Base-by-base conservation (phyloP, 495 filamentous ascomycete genomes). In the Sporormia fimetaria region DNA sequence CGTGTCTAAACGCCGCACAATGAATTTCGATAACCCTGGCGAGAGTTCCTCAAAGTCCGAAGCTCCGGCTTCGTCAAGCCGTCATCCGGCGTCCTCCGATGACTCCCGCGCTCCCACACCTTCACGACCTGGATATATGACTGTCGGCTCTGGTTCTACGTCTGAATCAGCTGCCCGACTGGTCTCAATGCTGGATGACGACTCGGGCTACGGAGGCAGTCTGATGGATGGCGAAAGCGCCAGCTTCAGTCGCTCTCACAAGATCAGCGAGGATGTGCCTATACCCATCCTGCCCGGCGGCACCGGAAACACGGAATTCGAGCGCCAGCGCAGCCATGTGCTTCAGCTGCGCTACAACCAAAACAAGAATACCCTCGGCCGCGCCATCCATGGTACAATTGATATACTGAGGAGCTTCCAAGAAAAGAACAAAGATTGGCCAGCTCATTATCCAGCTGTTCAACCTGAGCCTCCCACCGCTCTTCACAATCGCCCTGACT, bases 191-290 rank as follows among this genome's bases (percentile, higher is more conserved):
- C 57, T 93, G 21, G 83, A 94, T 40, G 66, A 78, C 33, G 90
- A 96, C 54, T 94, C 87, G 14, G 90, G 90, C 10, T 96, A 96
- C 56, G 87, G 84, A 32, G 81, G 81, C 10, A 94, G 84, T 53
- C 60, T 78, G 21, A 57, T 62, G 18, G 71, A 66, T 42, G 74
- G 65, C 31, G 71, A 64, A 26, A 67, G 61, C 33, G 60, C 65
- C 41, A 60, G 67, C 37, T 59, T 61, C 16, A 68, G 73, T 42
- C 77, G 74, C 70, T 68, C 76, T 57, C 67, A 75, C 11, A 72
- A 73, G 21, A 55, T 85, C 52, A 68, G 78, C 42, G 68, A 74
- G 56, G 81, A 87, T 62, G 68, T 73, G 56, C 74, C 73, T 61
- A 74, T 75, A 16, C 68, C 73, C 24, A 64, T 67, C 42, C 60